Evolutionary conservation across 768 basidiomycete genomes (phyloP), one percentile per base, ranked within the genome.

Genomic region (Phanerochaete sordida): DNA sequence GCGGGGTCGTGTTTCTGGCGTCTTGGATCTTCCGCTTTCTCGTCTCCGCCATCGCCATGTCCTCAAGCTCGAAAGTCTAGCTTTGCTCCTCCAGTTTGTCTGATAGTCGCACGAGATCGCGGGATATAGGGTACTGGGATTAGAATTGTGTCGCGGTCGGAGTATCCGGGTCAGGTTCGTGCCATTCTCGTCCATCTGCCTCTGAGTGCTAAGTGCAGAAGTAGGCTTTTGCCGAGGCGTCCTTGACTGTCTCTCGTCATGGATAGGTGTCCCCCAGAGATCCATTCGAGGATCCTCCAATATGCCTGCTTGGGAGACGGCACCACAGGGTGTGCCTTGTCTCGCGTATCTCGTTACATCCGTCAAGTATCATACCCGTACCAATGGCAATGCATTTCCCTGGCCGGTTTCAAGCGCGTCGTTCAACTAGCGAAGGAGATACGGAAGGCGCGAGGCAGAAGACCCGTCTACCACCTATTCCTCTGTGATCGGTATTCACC

Each of bases 331-430:
- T 59, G 52, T 27, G 51, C 63, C 13, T 61, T 64, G 1, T 58
- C 65, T 16, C 55, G 50, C 48, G 65, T 66, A 21, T 66, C 65
- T 19, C 59, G 59, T 1, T 55, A 62, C 31, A 52, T 66, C 23
- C 57, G 54, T 8, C 39, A 60, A 26, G 56, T 59, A 11, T 66
- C 65, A 31, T 59, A 51, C 16, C 61, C 59, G 7, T 63, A 58
- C 48, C 62, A 58, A 45, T 66, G 61, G 61, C 16, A 52, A 26
- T 61, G 58, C 16, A 53, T 66, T 12, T 33, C 60, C 33, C 54
- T 66, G 3, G 45, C 47, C 26, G 63, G 63, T 27, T 64, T 27
- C 47, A 55, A 57, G 33, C 58, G 23, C 46, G 49, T 53, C 35
- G 37, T 24, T 26, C 61, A 44, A 9, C 44, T 35, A 19, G 49